Conservation (phyloP, 2,329 filamentous ascomycete genomes). For the Calonectria pseudoreteaudii region DNA sequence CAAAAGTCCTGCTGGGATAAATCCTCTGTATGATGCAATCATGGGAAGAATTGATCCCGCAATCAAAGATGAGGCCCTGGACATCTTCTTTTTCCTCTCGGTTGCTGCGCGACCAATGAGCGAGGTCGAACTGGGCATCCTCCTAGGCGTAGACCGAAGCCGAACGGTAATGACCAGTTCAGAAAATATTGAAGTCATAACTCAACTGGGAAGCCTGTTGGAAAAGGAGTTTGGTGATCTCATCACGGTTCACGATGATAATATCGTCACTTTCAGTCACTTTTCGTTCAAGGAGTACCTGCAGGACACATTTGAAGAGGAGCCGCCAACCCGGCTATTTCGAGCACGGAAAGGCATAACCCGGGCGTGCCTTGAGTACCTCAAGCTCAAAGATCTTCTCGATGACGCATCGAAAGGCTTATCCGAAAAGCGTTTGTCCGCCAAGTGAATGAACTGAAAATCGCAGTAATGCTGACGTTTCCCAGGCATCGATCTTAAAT, state of each 20-base stretch:
- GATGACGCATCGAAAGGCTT: not conserved
- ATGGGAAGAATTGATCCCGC: not conserved
- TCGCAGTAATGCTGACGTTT: not conserved
- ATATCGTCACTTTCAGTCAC: slow-evolving; percentile 3
- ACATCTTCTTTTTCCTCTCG: slow-evolving; percentile 1
- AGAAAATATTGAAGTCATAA: not conserved
- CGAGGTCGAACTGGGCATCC: slow-evolving; percentile 6
- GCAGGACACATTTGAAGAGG: not conserved
- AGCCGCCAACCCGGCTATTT: not conserved
- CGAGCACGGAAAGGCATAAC: not conserved
- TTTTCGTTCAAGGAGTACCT: slow-evolving; percentile 18
- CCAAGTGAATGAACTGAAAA: not conserved
- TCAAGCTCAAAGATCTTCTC: not conserved
- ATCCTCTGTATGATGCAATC: not conserved
- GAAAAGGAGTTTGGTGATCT: slow-evolving; percentile 4
- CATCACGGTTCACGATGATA: slow-evolving; percentile 7
- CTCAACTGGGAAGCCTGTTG: not conserved
- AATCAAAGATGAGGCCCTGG: not conserved
- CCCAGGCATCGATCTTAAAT: not conserved
- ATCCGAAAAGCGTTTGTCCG: not conserved
- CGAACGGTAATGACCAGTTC: not conserved
- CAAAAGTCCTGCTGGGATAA: not conserved
- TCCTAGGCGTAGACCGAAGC: not conserved
- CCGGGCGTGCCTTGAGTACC: not conserved
- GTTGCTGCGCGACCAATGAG: not conserved